These are phyloP conservation scores for Lentinula sp. DNA, from an alignment of 768 basidiomycete genomes.

Conservation along the genomic window DNA sequence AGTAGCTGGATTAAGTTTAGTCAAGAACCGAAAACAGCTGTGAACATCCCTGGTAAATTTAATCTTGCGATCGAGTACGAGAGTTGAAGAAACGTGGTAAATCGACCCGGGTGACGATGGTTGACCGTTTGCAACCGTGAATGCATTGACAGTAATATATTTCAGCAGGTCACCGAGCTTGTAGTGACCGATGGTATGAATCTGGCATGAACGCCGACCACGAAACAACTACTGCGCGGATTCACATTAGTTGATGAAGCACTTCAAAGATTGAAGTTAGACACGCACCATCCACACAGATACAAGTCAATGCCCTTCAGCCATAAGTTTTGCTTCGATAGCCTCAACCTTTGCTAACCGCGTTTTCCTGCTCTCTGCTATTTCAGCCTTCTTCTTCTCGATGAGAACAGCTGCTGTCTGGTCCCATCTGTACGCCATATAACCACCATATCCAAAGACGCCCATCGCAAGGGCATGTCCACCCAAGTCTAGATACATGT, in stretches of 20 bases:
- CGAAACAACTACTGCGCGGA: neutral
- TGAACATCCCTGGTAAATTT: too few species aligned
- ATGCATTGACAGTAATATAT: too few species aligned
- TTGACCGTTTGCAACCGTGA: too few species aligned
- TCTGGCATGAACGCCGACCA: neutral
- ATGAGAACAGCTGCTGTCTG: slow-evolving; percentile 53
- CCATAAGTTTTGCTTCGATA: slow-evolving; percentile 10
- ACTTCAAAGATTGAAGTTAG: neutral
- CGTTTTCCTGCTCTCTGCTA: slow-evolving; percentile 44
- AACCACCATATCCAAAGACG: slow-evolving; percentile 67
- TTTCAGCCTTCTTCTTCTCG: slow-evolving; percentile 55
- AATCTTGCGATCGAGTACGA: too few species aligned
- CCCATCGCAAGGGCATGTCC: slow-evolving; percentile 67
- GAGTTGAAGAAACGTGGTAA: too few species aligned
- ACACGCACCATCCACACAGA: neutral
- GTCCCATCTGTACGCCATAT: slow-evolving; percentile 70
- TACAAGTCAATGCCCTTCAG: neutral
- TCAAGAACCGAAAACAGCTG: too few species aligned
- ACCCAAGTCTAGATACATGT: slow-evolving; percentile 48
- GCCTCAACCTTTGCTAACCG: slow-evolving; percentile 25
- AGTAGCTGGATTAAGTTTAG: too few species aligned
- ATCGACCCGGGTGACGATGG: too few species aligned
- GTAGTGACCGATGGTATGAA: too few species aligned
- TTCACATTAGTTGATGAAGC: neutral
- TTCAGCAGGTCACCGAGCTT: too few species aligned